A percentile compares a stretch with the other conserved stretches of the same genome.
phyloP scores from a whole-genome alignment of 2,329 filamentous ascomycete species.

The Eurotiales sp. region DNA sequence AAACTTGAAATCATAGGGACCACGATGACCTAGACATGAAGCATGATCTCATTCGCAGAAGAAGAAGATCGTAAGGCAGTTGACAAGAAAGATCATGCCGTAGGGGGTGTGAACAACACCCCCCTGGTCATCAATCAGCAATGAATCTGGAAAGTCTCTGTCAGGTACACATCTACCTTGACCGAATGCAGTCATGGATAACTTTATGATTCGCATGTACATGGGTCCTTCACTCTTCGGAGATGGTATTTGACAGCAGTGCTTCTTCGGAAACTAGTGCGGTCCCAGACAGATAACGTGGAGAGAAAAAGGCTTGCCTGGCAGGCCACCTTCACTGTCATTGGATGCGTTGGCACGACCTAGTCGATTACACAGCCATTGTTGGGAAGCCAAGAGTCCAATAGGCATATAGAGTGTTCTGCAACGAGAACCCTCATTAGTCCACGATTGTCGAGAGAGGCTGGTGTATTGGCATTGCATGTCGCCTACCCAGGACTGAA shows the following conservation, averaged over 20 bases:
- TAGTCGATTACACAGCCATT: conserved; percentile 11
- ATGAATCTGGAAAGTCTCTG: conserved; percentile 8
- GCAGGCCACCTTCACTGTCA: not conserved
- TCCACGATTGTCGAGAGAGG: conserved; percentile 7
- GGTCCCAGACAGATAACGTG: not conserved
- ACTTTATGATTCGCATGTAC: conserved; percentile 6
- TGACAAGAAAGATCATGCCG: not conserved
- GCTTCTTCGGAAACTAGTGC: conserved; percentile 1
- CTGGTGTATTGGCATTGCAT: conserved; percentile 6
- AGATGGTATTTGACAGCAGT: conserved; percentile 7
- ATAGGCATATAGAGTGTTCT: not conserved
- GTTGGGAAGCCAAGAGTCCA: not conserved
- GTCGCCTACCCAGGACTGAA: too few relatives aligned
- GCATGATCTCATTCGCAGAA: conserved; percentile 6
- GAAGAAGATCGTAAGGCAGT: not conserved
- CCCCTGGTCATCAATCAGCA: not conserved
- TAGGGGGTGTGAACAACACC: not conserved
- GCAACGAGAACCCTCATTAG: conserved; percentile 5
- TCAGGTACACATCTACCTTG: conserved; percentile 4
- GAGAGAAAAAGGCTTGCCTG: not conserved
- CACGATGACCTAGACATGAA: conserved; percentile 9
- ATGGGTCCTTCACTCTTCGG: too few relatives aligned
- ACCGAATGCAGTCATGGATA: not conserved
- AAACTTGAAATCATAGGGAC: conserved; percentile 2
- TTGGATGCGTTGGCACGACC: conserved; percentile 8